Percentiles rank a stretch among this genome's conserved stretches.
Evolutionary conservation across 1,284 basidiomycete genomes (phyloP).

Genomic region (Cutaneotrichosporon arboriforme): DNA sequence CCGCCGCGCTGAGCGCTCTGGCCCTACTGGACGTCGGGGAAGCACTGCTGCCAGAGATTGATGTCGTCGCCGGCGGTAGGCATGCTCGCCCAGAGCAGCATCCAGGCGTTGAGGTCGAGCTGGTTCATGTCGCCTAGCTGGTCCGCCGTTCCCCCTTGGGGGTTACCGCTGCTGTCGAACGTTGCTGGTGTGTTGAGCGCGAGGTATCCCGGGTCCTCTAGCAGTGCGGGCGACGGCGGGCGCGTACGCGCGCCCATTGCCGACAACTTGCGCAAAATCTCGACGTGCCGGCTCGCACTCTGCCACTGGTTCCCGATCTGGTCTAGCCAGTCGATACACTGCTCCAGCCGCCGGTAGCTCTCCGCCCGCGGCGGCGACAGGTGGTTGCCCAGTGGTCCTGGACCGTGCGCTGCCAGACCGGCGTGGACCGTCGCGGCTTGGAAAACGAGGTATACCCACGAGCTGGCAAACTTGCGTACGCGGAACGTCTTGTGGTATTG

Average conservation of each 20-base stretch:
- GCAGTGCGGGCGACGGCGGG: slow-evolving; percentile 6
- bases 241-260: slow-evolving; percentile 9
- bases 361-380: slow-evolving; percentile 5
- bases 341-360: slow-evolving; percentile 10
- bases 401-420: slow-evolving; percentile 11
- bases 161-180: not conserved
- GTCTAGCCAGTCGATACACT: slow-evolving; percentile 20
- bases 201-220: not conserved
- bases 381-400: not conserved
- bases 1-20: too few species aligned
- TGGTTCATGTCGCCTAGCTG: slow-evolving; percentile 1
- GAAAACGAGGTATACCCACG: slow-evolving; percentile 20
- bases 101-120: slow-evolving; percentile 17
- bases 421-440: slow-evolving; percentile 18
- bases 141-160: not conserved
- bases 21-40: slow-evolving; percentile 7
- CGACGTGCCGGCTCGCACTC: slow-evolving; percentile 16
- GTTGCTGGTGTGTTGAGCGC: not conserved
- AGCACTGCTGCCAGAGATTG: slow-evolving; percentile 20
- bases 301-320: slow-evolving; percentile 16
- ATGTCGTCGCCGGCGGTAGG: slow-evolving; percentile 18
- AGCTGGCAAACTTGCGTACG: slow-evolving; percentile 15
- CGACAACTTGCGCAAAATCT: slow-evolving; percentile 16
- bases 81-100: slow-evolving; percentile 19
- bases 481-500: slow-evolving; percentile 15